Base-by-base conservation (phyloP, 129 eudicot genomes). In the Chrysanthemum makinoi region DNA sequence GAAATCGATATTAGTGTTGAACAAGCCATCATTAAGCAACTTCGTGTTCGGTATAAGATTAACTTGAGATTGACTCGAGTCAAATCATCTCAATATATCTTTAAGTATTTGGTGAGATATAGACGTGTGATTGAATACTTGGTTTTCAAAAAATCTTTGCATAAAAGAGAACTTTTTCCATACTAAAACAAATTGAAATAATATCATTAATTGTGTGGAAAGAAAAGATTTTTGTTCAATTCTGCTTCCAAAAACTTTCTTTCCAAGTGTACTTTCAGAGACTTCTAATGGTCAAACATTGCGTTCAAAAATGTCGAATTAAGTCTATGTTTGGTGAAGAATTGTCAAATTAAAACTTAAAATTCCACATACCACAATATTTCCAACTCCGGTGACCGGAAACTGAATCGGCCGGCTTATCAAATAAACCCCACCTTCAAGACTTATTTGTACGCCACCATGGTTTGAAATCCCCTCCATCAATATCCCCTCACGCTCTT, bases 401-500 rank as follows among this genome's bases (percentile, higher is more conserved):
- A 90, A 81, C 55, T 73, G 81, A 47, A 94, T 10, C 35, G 99
- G 97, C 28, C 84, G 93, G 84, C 82, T 83, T 80, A 94, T 86
- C 46, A 61, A 55, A 79, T 90, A 94, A 79, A 69, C 81, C 35
- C 99, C 99, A 56, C 99, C 97, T 51, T 94, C 91, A 62, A 94
- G 89, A 73, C 82, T 61, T 67, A 94, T 79, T 58, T 76, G 70
- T 10, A 80, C 91, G 13, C 99, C 99, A 4, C 99, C 99, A 19
- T 89, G 90, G 80, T 94, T 87, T 18, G 70, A 62, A 54, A 94
- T 86, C 16, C 93, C 99, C n/a, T 78, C 61, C 73, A 86, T 83
- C 88, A 92, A 78, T 5, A 75, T 48, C 64, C 88, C 91, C 4
- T 78, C 56, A 5, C 79, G 81, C 16, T 80, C 81, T 46, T 80